Conservation (phyloP, 2,329 filamentous ascomycete genomes). For the Penicillium sp. region DNA sequence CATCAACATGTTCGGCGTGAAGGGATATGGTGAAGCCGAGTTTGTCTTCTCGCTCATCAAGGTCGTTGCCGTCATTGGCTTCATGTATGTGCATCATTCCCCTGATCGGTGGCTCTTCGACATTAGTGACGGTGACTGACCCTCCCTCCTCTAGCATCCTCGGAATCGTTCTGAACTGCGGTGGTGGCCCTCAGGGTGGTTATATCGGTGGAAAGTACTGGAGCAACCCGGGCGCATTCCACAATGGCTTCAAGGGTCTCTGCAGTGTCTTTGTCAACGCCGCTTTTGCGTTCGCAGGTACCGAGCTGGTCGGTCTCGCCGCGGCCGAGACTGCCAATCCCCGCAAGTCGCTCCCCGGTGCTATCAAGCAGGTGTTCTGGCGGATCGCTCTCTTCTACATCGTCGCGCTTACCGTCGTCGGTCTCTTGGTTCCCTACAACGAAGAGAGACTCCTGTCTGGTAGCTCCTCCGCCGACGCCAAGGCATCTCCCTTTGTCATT, state of each 20-base stretch:
- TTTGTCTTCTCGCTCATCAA: conserved; percentile 85
- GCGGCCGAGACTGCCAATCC: conserved; percentile 55
- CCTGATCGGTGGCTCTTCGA: neutral
- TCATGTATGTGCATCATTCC: conserved; percentile 59
- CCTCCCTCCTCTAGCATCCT: conserved; percentile 54
- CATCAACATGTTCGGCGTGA: conserved; percentile 86
- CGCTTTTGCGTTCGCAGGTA: conserved; percentile 58
- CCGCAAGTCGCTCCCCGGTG: conserved; percentile 69
- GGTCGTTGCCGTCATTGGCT: conserved; percentile 76
- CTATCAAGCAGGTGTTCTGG: conserved; percentile 94
- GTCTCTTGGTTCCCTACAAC: conserved; percentile 71
- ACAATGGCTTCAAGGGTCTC: conserved; percentile 63
- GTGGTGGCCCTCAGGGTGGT: conserved; percentile 63
- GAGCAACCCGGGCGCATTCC: conserved; percentile 67
- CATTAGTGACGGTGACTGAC: conserved; percentile 11
- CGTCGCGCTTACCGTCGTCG: conserved; percentile 71
- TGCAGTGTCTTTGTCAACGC: conserved; percentile 59
- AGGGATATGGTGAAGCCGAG: conserved; percentile 83
- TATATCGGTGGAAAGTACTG: conserved; percentile 80
- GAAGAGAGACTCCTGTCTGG: conserved; percentile 58
- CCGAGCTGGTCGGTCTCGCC: conserved; percentile 56
- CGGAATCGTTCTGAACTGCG: conserved; percentile 78
- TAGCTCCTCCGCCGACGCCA: conserved; percentile 56
- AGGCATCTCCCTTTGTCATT: conserved; percentile 87
- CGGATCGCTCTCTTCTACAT: conserved; percentile 88